These are phyloP conservation scores for Marasmius fiardii DNA, from an alignment of 1,284 basidiomycete species.

Conservation along the genomic window DNA sequence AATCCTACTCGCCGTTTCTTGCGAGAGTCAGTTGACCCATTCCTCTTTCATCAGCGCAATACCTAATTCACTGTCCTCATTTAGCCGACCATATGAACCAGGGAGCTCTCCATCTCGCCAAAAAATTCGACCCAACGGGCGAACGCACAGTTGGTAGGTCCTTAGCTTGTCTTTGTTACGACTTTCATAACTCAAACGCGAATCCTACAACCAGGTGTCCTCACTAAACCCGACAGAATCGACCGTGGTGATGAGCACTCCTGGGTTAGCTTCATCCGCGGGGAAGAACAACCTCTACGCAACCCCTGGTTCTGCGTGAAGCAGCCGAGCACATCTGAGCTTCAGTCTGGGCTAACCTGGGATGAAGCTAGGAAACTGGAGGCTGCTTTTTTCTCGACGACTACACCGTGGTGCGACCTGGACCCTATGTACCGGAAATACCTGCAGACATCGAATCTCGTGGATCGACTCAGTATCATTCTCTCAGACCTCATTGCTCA, in stretches of 20 bases:
- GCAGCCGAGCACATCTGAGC: slow-evolving; percentile 57
- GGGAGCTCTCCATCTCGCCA: slow-evolving; percentile 57
- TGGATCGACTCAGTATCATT: slow-evolving; percentile 49
- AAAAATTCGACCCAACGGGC: slow-evolving; percentile 53
- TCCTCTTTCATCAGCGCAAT: neutral
- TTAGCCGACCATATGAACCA: slow-evolving; percentile 78
- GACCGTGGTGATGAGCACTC: slow-evolving; percentile 52
- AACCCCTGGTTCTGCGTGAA: slow-evolving; percentile 77
- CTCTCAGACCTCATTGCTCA: slow-evolving; percentile 57
- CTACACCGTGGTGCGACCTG: slow-evolving; percentile 53
- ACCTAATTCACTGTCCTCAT: neutral
- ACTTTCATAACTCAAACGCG: neutral
- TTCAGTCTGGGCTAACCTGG: slow-evolving; percentile 57
- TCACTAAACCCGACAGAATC: slow-evolving; percentile 81
- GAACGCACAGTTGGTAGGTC: slow-evolving; percentile 66
- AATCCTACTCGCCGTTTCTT: slow-evolving; percentile 67
- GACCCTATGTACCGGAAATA: slow-evolving; percentile 45
- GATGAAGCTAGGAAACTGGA: slow-evolving; percentile 57
- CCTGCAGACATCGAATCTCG: slow-evolving; percentile 53
- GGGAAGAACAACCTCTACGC: slow-evolving; percentile 48
- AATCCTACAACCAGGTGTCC: slow-evolving; percentile 49
- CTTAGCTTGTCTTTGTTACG: neutral
- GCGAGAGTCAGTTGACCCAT: slow-evolving; percentile 64
- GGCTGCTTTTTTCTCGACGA: slow-evolving; percentile 62
- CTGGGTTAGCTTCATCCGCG: slow-evolving; percentile 60